A percentile compares a stretch with the other conserved stretches of the same genome.
These are phyloP conservation scores for Eucalyptus pauciflora DNA, from an alignment of 345 rosid genomes.

Conservation along the genomic window DNA sequence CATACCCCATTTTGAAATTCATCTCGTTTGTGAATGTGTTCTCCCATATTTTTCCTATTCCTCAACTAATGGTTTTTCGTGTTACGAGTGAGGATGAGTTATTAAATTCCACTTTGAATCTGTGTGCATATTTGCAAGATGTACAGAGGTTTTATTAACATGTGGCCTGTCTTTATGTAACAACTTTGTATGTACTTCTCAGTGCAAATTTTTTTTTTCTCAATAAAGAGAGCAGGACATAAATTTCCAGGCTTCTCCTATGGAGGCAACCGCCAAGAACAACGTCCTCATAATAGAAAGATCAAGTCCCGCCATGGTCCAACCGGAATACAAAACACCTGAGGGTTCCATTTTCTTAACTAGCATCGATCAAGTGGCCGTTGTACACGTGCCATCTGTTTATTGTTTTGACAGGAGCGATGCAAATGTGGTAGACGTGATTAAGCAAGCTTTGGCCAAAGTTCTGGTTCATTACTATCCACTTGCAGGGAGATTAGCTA, in stretches of 20 bases:
- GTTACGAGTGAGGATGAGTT: neutral
- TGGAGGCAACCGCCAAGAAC: neutral
- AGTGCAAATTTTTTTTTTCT: neutral
- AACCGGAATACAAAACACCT: neutral
- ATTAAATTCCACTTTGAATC: neutral
- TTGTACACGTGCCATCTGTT: neutral
- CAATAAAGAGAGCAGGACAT: neutral
- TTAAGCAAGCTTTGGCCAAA: neutral
- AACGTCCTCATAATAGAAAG: neutral
- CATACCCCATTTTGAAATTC: neutral
- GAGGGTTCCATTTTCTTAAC: neutral
- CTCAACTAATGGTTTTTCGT: neutral
- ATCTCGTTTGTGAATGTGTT: neutral
- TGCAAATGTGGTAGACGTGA: neutral
- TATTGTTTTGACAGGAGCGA: neutral
- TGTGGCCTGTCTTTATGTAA: neutral
- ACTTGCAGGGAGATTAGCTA: neutral
- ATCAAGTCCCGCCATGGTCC: neutral
- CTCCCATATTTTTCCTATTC: neutral
- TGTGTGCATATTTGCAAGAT: neutral
- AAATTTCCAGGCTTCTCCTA: neutral
- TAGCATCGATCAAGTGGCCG: neutral
- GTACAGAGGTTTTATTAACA: neutral
- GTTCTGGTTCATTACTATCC: neutral
- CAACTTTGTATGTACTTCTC: neutral